These are phyloP conservation scores for Leishmania martiniquensis DNA, from an alignment of 208 protist genomes.

Conservation along the genomic window DNA sequence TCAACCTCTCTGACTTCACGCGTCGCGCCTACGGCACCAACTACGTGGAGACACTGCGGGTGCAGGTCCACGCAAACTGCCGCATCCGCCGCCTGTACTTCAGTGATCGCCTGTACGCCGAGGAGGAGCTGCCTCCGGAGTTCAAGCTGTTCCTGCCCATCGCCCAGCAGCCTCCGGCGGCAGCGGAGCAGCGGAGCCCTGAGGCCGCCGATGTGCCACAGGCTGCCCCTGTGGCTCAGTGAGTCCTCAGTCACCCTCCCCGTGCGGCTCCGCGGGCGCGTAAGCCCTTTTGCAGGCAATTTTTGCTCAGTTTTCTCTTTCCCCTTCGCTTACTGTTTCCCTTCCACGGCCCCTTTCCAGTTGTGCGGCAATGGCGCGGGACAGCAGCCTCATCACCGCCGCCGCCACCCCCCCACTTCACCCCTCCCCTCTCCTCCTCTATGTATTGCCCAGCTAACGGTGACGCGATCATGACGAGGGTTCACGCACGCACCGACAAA, in stretches of 20 bases:
- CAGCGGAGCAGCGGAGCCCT: conserved; percentile 22
- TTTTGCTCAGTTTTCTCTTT: not conserved
- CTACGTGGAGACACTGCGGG: conserved; percentile 98
- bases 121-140: conserved; percentile 99
- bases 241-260: conserved; percentile 1
- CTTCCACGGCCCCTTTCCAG: not conserved
- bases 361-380: not conserved
- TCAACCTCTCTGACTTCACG: conserved; percentile 99
- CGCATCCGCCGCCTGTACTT: conserved; percentile 99
- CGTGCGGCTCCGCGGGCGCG: not conserved
- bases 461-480: not conserved
- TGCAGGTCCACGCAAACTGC: conserved; percentile 99
- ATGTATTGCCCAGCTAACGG: conserved; percentile 3
- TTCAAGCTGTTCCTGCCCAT: conserved; percentile 99
- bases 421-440: not conserved
- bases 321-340: not conserved
- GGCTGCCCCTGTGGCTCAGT: conserved; percentile 18
- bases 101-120: conserved; percentile 98
- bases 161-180: conserved; percentile 53
- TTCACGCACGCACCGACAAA: not conserved
- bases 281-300: not conserved
- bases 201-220: conserved; percentile 24
- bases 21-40: conserved; percentile 99
- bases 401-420: too few relatives aligned
- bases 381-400: too few relatives aligned